phyloP scores from a whole-genome alignment of 352 stramenopile genomes.

The Paralagenidium karlingii region DNA sequence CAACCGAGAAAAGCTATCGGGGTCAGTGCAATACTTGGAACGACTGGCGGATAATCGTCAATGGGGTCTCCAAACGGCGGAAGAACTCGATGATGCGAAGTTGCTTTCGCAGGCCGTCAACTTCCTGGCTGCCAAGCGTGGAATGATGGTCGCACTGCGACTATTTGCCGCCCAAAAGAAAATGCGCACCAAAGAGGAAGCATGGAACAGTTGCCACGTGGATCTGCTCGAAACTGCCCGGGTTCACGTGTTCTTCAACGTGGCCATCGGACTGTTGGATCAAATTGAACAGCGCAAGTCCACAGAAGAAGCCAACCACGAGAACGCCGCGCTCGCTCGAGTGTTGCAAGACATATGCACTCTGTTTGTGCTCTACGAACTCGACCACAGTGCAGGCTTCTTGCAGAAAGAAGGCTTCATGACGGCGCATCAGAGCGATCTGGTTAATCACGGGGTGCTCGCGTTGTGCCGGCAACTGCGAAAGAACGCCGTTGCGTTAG shows the following conservation, averaged over 20 bases:
- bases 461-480: constrained; percentile 31
- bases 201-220: constrained; percentile 59
- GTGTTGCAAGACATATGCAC: constrained; percentile 47
- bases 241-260: constrained; percentile 68
- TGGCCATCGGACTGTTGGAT: constrained; percentile 39
- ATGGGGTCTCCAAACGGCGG: constrained; percentile 16
- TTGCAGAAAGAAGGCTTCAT: constrained; percentile 52
- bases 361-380: constrained; percentile 64
- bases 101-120: constrained; percentile 28
- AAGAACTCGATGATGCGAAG: constrained; percentile 16
- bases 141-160: constrained; percentile 22
- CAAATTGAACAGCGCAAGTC: constrained; percentile 30
- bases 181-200: no score
- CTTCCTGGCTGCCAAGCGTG: constrained; percentile 36
- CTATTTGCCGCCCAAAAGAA: no score
- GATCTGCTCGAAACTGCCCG: constrained; percentile 56
- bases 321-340: constrained; percentile 18
- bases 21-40: constrained; percentile 51
- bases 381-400: constrained; percentile 38
- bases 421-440: constrained; percentile 26
- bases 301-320: constrained; percentile 1
- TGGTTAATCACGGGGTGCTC: constrained; percentile 27
- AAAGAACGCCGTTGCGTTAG: constrained; percentile 44
- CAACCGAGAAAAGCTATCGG: constrained; percentile 28
- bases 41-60: constrained; percentile 12